Evolutionary conservation across 805 yeast genomes (phyloP), one percentile per base, ranked within the genome.

Genomic region (Yueomyces sinensis): DNA sequence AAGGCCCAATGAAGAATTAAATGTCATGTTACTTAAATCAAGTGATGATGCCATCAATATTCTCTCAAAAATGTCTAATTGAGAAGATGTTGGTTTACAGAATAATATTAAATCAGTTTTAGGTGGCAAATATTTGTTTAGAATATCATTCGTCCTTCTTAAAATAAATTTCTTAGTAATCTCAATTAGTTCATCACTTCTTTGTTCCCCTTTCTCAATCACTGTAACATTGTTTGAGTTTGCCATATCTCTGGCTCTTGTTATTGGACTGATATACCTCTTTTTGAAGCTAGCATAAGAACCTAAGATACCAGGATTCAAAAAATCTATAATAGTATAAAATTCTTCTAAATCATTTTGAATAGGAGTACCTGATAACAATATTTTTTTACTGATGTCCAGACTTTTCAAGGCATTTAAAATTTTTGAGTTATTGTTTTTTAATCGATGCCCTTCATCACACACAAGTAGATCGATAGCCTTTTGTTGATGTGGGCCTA

Each of bases 401-500:
- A 86, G 55, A 1, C 63, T 46, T 29, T 69, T 71, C 34, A 89
- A 59, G 0, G 76, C 72, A 38, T 73, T 74, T 34, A 84, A 60
- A 0, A 81, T 74, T 53, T 83, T 86, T 38, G 82, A 83, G 9
- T 74, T 61, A 4, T 73, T 65, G 44, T 74, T 82, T 46, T 89
- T 91, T 43, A 91, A 64, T 32, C 95, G 65, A 54, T 91, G 98
- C 3, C 97, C 98, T 51, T 91, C 98, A 55, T 91, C 98, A 54
- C 95, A 91, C 1, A 91, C 71, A 15, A 91, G 59, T 14, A 91
- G 44, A 51, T 86, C 97, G 28, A 73, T 63, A 7, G 11, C 11
- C 7, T 20, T 7, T 20, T 20, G 7, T 9, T 47, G 41, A 17
- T 33, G 20, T 15, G 33, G 22, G 3, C 64, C 64, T 3, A 61